These are phyloP conservation scores for Cladosporium sp. DNA, from an alignment of 2,329 filamentous ascomycete genomes.

Conservation along the genomic window DNA sequence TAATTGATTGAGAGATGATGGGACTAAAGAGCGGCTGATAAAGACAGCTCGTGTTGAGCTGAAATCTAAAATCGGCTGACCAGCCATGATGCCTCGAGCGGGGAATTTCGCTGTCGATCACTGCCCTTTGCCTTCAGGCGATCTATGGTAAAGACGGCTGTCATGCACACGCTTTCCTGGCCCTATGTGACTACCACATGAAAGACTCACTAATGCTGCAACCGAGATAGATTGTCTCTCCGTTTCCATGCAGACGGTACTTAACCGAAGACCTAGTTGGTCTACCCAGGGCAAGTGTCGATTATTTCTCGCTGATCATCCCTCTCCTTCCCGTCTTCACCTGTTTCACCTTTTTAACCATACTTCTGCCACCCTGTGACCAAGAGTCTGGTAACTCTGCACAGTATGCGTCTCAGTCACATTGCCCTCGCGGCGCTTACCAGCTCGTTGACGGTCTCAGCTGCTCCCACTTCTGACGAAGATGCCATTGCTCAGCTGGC, in stretches of 20 bases:
- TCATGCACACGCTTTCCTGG: background rate
- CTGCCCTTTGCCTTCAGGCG: background rate
- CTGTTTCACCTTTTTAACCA: background rate
- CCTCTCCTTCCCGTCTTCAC: background rate
- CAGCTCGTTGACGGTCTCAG: background rate
- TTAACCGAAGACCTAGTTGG: background rate
- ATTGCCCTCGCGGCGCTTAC: background rate
- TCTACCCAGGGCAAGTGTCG: background rate
- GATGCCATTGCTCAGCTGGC: background rate
- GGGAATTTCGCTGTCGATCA: background rate
- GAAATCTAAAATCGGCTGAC: background rate
- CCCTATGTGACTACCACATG: background rate
- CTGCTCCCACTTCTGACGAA: background rate
- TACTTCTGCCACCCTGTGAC: background rate
- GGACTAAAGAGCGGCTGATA: background rate
- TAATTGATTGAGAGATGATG: no score
- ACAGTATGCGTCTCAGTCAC: background rate
- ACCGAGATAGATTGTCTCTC: background rate
- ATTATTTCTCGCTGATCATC: background rate
- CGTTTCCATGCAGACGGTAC: background rate
- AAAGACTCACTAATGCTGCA: background rate
- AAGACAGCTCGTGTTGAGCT: background rate
- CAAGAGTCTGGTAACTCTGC: background rate
- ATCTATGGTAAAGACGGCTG: background rate
- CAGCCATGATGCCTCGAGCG: background rate